A percentile compares a stretch with the other conserved stretches of the same genome.
These are phyloP conservation scores for Basidioascus undulatus DNA, from an alignment of 768 basidiomycete genomes.

Conservation along the genomic window DNA sequence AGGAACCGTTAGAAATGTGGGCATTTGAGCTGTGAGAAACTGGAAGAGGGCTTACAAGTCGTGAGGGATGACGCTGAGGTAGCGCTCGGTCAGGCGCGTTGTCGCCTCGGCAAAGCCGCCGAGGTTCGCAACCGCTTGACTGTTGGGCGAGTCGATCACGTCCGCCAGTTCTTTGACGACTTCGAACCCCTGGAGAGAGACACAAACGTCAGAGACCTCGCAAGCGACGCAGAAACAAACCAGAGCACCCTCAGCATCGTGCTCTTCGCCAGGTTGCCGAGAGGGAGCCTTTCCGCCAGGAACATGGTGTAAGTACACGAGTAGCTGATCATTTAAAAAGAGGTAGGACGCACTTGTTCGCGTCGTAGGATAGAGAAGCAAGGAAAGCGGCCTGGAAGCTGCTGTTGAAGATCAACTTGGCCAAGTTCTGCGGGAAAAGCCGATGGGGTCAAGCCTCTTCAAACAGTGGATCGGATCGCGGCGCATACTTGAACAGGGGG, in stretches of 20 bases:
- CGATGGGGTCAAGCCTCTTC: not conserved
- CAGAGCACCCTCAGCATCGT: conserved; percentile 36
- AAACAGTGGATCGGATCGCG: not conserved
- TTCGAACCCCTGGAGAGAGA: conserved; percentile 2
- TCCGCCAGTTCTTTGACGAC: conserved; percentile 25
- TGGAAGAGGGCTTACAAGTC: conserved; percentile 26
- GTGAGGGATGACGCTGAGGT: conserved; percentile 29
- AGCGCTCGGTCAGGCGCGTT: conserved; percentile 19
- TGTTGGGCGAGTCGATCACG: conserved; percentile 26
- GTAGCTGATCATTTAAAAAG: too few species aligned
- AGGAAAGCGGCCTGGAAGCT: conserved; percentile 32
- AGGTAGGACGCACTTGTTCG: too few species aligned
- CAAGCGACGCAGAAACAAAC: conserved; percentile 14
- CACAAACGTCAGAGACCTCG: not conserved
- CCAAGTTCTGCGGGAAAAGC: conserved; percentile 1
- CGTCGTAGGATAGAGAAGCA: conserved; percentile 42
- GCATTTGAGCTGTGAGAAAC: not conserved
- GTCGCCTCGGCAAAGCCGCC: conserved; percentile 19
- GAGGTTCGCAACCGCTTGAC: conserved; percentile 20
- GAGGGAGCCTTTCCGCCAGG: conserved; percentile 20
- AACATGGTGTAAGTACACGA: not conserved
- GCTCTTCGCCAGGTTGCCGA: conserved; percentile 38
- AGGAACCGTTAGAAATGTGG: not conserved
- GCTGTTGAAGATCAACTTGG: conserved; percentile 10
- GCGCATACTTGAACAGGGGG: conserved; percentile 19